A percentile compares a stretch with the other conserved stretches of the same genome.
phyloP scores from a whole-genome alignment of 2,329 filamentous ascomycete species.

The Xylaria sp. region DNA sequence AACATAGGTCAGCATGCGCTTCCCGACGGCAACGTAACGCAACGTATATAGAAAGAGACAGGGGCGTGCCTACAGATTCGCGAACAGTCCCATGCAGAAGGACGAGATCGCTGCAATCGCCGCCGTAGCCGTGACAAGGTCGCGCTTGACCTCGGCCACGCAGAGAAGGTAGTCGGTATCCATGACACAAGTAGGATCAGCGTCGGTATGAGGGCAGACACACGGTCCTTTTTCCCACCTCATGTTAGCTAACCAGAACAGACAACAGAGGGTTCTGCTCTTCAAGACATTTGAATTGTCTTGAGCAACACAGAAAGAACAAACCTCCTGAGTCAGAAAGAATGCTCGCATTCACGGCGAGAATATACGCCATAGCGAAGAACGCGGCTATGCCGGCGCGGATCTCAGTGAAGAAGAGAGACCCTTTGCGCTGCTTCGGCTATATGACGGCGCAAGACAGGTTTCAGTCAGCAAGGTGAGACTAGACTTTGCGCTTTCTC shows the following conservation, averaged over 20 bases:
- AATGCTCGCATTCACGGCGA: conserved; percentile 50
- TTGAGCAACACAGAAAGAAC: conserved; percentile 12
- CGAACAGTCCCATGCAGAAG: conserved; percentile 86
- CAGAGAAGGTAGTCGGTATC: conserved; percentile 74
- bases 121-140: conserved; percentile 85
- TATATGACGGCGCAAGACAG: conserved; percentile 49
- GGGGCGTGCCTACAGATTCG: conserved; percentile 70
- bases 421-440: conserved; percentile 77
- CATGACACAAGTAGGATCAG: conserved; percentile 63
- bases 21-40: conserved; percentile 17
- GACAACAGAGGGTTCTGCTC: conserved; percentile 53
- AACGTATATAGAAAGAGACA: neutral
- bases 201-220: conserved; percentile 68
- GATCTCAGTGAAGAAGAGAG: conserved; percentile 84
- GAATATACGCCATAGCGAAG: conserved; percentile 71
- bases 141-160: conserved; percentile 72
- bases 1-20: conserved; percentile 31
- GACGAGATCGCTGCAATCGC: conserved; percentile 82
- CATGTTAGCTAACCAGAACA: conserved; percentile 56
- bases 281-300: conserved; percentile 56
- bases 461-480: conserved; percentile 24
- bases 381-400: conserved; percentile 83
- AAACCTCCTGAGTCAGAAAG: conserved; percentile 48
- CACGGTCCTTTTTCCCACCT: conserved; percentile 73
- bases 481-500: conserved; percentile 30